Evolutionary conservation across 139 green algal genomes (phyloP), one percentile per base, ranked within the genome.

Genomic region (Edaphochlamys debaryana): DNA sequence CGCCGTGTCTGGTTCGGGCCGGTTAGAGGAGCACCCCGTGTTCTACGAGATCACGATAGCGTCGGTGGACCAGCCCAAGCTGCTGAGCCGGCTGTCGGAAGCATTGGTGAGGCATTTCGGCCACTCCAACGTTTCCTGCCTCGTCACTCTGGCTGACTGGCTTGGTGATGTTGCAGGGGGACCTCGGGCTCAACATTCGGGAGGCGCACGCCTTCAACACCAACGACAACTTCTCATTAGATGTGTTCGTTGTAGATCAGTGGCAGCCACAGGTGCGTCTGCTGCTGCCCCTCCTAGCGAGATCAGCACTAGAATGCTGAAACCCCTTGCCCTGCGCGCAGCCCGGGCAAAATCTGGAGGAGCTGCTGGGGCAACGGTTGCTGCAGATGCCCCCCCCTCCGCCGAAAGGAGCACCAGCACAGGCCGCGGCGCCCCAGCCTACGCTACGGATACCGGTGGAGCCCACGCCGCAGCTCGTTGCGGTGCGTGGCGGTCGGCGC

Each of bases 131-230:
- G 54, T 30, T 67, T 67, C 29, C n/a, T n/a, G n/a, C n/a, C n/a
- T n/a, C n/a, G n/a, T n/a, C n/a, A n/a, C n/a, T n/a, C n/a, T n/a
- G n/a, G n/a, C n/a, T n/a, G n/a, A n/a, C n/a, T n/a, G n/a, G n/a
- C n/a, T n/a, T n/a, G n/a, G n/a, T n/a, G n/a, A 13, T 22, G 11
- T 13, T 84, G 79, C 91, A 96, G 94, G 91, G 93, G 48, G 96
- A 99, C 82, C 67, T 99, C 25, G 95, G 95, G 11, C 90, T 99
- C 11, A 99, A 99, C 86, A 99, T 99, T 45, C 94, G 95, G 32
- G 97, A 99, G 86, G 97, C 97, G 22, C 97, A 99, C 84, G 97
- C 96, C 0, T 99, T 99, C 93, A 99, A 98, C 91, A 99, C 97
- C 25, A 91, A 86, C 40, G 97, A 99, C 75, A 84, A 91, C 25